Conservation (phyloP, 306 rosid genomes). For the Quercus rubra region DNA sequence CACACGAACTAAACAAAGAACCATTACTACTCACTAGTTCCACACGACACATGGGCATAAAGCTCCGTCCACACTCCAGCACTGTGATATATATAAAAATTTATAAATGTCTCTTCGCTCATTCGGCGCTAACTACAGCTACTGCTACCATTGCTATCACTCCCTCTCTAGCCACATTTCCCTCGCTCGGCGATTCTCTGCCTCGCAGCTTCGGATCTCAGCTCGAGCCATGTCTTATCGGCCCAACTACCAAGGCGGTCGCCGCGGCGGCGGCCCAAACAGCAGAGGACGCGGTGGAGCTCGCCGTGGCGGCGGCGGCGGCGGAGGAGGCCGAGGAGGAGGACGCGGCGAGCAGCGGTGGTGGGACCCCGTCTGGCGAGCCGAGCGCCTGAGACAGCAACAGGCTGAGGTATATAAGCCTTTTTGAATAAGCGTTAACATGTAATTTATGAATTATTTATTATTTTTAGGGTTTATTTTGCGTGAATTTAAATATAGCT, state of each 20-base stretch:
- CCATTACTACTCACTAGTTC: background rate
- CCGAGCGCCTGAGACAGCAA: slow-evolving; percentile 73
- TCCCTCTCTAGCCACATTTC: background rate
- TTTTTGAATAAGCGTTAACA: background rate
- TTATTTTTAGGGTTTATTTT: background rate
- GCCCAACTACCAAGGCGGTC: slow-evolving; percentile 73
- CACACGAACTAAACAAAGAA: background rate
- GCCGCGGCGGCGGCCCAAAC: slow-evolving; percentile 55
- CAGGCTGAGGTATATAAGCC: slow-evolving; percentile 61
- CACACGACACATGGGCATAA: no score
- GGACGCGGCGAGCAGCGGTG: slow-evolving; percentile 87
- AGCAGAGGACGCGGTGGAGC: slow-evolving; percentile 48
- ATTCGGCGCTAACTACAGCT: background rate
- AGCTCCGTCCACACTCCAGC: background rate
- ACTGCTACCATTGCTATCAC: background rate
- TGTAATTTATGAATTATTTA: background rate
- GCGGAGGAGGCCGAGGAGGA: slow-evolving; percentile 40
- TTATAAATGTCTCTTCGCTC: slow-evolving; percentile 38
- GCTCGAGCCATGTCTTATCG: slow-evolving; percentile 59
- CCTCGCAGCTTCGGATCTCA: slow-evolving; percentile 23
- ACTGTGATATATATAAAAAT: slow-evolving; percentile 1
- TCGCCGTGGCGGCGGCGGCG: slow-evolving; percentile 44
- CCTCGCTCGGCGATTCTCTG: slow-evolving; percentile 15
- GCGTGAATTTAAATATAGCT: background rate
- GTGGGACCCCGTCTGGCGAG: slow-evolving; percentile 99